phyloP scores from a whole-genome alignment of 495 filamentous ascomycete genomes.

The Echria macrotheca region DNA sequence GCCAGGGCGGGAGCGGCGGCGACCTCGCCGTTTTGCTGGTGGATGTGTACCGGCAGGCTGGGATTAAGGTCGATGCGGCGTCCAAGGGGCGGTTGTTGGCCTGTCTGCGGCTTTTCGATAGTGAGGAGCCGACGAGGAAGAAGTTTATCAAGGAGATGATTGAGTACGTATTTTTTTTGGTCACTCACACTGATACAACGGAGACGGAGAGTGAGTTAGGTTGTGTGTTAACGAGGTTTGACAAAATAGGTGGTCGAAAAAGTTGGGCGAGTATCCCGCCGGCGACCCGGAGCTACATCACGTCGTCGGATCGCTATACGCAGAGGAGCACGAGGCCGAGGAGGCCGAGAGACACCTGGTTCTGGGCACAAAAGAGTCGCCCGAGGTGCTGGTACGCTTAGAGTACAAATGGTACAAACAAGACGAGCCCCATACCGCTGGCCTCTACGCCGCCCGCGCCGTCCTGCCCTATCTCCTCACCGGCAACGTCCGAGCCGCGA shows the following conservation, averaged over 20 bases:
- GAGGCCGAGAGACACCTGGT: slow-evolving; percentile 84
- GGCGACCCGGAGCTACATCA: slow-evolving; percentile 96
- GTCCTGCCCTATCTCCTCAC: slow-evolving; percentile 88
- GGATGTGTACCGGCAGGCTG: slow-evolving; percentile 81
- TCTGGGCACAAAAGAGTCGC: slow-evolving; percentile 84
- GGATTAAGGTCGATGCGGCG: slow-evolving; percentile 61
- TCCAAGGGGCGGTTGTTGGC: slow-evolving; percentile 54
- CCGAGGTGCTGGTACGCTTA: slow-evolving; percentile 68
- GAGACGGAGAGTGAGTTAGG: too few relatives aligned
- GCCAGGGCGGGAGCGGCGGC: slow-evolving; percentile 85
- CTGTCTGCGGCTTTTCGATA: slow-evolving; percentile 71
- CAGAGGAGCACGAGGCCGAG: slow-evolving; percentile 84
- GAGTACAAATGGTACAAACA: slow-evolving; percentile 92
- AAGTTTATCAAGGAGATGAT: slow-evolving; percentile 85
- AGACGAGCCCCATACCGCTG: slow-evolving; percentile 82
- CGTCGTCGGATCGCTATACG: slow-evolving; percentile 80
- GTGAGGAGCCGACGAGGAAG: slow-evolving; percentile 84
- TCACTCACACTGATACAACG: too few relatives aligned
- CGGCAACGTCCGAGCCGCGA: slow-evolving; percentile 85
- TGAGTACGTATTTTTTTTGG: slow-evolving; percentile 44
- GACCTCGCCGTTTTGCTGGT: slow-evolving; percentile 81
- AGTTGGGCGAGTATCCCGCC: slow-evolving; percentile 78
- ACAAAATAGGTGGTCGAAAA: slow-evolving; percentile 66
- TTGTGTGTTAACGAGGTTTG: slow-evolving; percentile 5
- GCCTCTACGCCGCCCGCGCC: slow-evolving; percentile 82